A percentile compares a stretch with the other conserved stretches of the same genome.
Evolutionary conservation across 148 eudicot species (phyloP).

Genomic region (Dianthus caryophyllus): DNA sequence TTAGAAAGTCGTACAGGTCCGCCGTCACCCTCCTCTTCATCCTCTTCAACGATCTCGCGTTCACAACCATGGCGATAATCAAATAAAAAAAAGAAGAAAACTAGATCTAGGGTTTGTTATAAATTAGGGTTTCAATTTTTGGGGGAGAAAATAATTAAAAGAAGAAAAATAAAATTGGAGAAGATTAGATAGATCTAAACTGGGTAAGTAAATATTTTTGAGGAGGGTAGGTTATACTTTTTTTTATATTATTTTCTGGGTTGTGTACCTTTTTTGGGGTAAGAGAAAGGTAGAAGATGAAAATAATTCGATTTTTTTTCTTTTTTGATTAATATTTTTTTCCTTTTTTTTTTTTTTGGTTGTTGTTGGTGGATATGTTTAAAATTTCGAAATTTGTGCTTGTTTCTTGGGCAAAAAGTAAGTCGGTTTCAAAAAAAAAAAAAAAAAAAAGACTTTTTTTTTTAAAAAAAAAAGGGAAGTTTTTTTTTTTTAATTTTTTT

Average conservation of each 20-base stretch:
- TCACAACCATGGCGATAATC: constrained; percentile 56
- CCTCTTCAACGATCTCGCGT: constrained; percentile 63
- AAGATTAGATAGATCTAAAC: background rate
- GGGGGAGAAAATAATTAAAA: background rate
- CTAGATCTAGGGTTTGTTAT: background rate
- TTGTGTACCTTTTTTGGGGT: background rate
- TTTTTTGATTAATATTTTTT: background rate
- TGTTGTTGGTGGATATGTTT: background rate
- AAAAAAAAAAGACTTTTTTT: background rate
- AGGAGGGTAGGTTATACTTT: constrained; percentile 1
- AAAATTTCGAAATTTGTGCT: background rate
- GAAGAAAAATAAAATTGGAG: too few species aligned
- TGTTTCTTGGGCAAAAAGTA: background rate
- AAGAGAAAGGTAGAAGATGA: background rate
- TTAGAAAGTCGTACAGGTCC: constrained; percentile 54
- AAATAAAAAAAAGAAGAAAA: too few species aligned
- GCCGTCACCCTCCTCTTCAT: constrained; percentile 90
- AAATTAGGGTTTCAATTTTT: constrained; percentile 1
- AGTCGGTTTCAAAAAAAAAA: constrained; percentile 5
- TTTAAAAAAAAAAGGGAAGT: background rate
- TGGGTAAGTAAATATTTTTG: background rate
- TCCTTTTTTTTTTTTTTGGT: background rate
- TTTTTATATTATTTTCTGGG: too few species aligned
- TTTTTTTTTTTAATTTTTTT: background rate
- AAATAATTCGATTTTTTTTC: background rate